Base-by-base conservation (phyloP, 805 yeast genomes). In the Suhomyces prunicola region DNA sequence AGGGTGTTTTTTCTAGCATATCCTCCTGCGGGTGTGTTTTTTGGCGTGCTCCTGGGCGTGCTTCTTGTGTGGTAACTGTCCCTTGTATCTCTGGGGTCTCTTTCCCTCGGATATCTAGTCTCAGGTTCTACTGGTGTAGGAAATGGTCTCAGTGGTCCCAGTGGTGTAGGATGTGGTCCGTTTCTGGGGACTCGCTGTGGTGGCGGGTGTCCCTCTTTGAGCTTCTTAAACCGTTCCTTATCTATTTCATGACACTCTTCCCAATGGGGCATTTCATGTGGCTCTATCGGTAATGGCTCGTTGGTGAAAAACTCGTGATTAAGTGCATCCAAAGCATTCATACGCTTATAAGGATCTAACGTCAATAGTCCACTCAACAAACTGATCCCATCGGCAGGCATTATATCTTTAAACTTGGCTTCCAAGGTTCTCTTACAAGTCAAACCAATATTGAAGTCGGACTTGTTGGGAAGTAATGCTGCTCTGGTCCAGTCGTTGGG, bases 161-260 rank as follows among this genome's bases (percentile, higher is more conserved):
- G 41, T n/a, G 41, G 41, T 27, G 29, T 27, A 27, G 29, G 29
- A 8, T 27, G 29, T 3, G 29, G 29, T 4, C 33, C 33, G 33
- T 12, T 12, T 29, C n/a, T 29, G 4, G 33, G 33, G n/a, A 12
- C 33, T 29, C 33, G 10, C 33, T 29, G 33, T 29, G n/a, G 33
- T 12, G 33, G 33, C 10, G 47, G 39, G 29, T 4, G 10, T 26
- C 46, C 46, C 54, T 54, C 54, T 40, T 58, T 75, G 80, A 64
- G 73, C 73, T 66, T 77, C 78, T 70, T 80, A 77, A 71, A 75
- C 57, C 83, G 75, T 56, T 83, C 82, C 47, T 82, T 82, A 68
- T 90, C 97, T 24, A 91, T 80, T 68, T 93, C 98, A 67, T 94
- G 97, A 56, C 96, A 83, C 57, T 92, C 96, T 58, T 87, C 92